Base-by-base conservation (phyloP, 164 flowering plant genomes). In the Magnolia officinalis region DNA sequence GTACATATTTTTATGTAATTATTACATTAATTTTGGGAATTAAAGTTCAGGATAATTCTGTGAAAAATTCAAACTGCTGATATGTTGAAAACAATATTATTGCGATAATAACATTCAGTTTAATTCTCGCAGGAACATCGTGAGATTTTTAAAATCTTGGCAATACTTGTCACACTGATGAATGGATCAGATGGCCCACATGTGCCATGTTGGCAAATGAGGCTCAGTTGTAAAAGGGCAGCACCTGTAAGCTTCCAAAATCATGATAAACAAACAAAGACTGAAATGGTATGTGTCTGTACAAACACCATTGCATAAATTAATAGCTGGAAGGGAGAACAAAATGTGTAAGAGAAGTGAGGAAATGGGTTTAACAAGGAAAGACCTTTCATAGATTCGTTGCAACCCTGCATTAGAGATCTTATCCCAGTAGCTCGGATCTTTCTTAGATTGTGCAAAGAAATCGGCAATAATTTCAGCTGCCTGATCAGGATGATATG, bases 401-500 rank as follows among this genome's bases (percentile, higher is more conserved):
- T 80, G 77, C 72, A 94, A 85, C 20, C 93, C 92, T 1, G 66
- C 86, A 58, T 77, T 86, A n/a, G 98, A 94, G 64, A 92, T 86
- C 72, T 81, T 87, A 6, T 74, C 78, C 99, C 99, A 96, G 82
- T 86, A 77, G 81, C 78, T 85, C 14, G 90, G 88, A 79, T 94
- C 90, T 69, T 85, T 86, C 81, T 89, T 87, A 84, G 89, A 88
- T 71, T 73, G 72, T 66, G 83, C 70, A 73, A 91, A 96, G 87
- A 96, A 96, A 69, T 87, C 85, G 8, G 76, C 85, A 85, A 96
- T 74, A 74, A 81, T 61, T 18, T 52, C 83, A 50, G 91, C 87
- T 65, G 90, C 90, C 72, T 88, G 91, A 80, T 92, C 91, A 24
- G 97, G 95, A 78, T 91, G 97, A 80, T 96, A 96, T 16, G 99